Conservation (phyloP, 2,329 filamentous ascomycete genomes). For the Teratosphaeria epicoccoides region DNA sequence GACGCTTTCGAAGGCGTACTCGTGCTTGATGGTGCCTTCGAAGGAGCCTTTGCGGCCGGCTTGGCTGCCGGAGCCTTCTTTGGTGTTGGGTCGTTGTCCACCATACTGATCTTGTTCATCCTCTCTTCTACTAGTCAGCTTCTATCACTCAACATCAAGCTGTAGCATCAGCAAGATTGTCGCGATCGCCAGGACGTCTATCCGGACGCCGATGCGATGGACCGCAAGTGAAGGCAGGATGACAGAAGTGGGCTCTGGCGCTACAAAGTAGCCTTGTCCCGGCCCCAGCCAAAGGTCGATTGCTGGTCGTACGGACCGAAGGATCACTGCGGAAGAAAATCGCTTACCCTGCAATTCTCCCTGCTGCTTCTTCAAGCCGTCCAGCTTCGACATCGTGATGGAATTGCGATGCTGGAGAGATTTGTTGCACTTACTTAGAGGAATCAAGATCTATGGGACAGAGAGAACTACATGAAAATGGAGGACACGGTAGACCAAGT, state of each 20-base stretch:
- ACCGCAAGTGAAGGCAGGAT: neutral
- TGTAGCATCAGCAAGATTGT: neutral
- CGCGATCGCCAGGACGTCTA: neutral
- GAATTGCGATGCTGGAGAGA: neutral
- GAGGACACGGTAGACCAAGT: neutral
- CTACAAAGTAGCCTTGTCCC: neutral
- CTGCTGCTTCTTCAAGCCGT: constrained; percentile 3
- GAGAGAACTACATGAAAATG: neutral
- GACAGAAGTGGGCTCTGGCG: neutral
- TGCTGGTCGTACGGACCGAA: neutral
- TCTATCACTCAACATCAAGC: neutral
- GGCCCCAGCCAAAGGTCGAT: neutral
- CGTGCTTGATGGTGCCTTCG: constrained; percentile 11
- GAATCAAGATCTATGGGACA: neutral
- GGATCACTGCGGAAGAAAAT: neutral
- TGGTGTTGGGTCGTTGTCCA: constrained; percentile 21
- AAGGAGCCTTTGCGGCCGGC: constrained; percentile 7
- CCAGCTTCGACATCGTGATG: constrained; percentile 1
- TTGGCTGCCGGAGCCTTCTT: constrained; percentile 14
- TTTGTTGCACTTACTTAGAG: neutral
- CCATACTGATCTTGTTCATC: constrained; percentile 24
- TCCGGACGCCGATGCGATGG: neutral
- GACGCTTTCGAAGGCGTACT: constrained; percentile 10
- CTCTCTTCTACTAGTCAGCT: constrained; percentile 10
- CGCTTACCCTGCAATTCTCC: constrained; percentile 3